Percentiles rank a stretch among this genome's conserved stretches.
These are phyloP conservation scores for Gloeopeniophorella convolvens DNA, from an alignment of 768 basidiomycete genomes.

Conservation along the genomic window DNA sequence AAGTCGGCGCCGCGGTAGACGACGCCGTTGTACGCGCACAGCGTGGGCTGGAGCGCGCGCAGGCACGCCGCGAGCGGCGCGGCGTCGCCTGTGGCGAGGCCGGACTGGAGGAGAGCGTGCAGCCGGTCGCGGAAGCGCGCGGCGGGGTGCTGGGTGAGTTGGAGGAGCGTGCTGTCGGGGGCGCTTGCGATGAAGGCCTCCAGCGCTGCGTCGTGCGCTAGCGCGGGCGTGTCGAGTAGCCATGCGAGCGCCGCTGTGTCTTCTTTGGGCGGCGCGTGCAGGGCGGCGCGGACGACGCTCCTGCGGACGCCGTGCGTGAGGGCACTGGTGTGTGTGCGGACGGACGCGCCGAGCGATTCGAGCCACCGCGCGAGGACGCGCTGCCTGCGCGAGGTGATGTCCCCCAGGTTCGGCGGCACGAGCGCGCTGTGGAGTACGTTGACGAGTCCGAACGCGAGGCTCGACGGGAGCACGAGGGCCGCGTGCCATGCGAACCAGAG, in stretches of 20 bases:
- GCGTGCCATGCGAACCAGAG: slow-evolving; percentile 2
- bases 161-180: neutral
- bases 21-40: neutral
- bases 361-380: slow-evolving; percentile 1
- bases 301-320: slow-evolving; percentile 1
- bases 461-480: neutral
- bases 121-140: slow-evolving; percentile 3
- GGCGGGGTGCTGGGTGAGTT: slow-evolving; percentile 1
- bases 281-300: neutral
- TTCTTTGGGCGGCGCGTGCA: neutral
- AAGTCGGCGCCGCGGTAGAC: neutral
- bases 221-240: neutral
- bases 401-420: slow-evolving; percentile 1
- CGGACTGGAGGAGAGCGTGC: slow-evolving; percentile 4
- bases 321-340: neutral
- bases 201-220: slow-evolving; percentile 4
- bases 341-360: neutral
- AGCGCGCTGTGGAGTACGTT: slow-evolving; percentile 2
- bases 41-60: slow-evolving; percentile 4
- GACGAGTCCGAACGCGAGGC: neutral
- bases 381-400: neutral
- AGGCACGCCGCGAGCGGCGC: slow-evolving; percentile 6
- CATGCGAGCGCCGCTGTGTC: slow-evolving; percentile 4
- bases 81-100: too few relatives aligned
- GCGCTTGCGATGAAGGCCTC: neutral